A percentile compares a stretch with the other conserved stretches of the same genome.
Evolutionary conservation across 1,284 basidiomycete species (phyloP).

Genomic region (Waitea zeae): DNA sequence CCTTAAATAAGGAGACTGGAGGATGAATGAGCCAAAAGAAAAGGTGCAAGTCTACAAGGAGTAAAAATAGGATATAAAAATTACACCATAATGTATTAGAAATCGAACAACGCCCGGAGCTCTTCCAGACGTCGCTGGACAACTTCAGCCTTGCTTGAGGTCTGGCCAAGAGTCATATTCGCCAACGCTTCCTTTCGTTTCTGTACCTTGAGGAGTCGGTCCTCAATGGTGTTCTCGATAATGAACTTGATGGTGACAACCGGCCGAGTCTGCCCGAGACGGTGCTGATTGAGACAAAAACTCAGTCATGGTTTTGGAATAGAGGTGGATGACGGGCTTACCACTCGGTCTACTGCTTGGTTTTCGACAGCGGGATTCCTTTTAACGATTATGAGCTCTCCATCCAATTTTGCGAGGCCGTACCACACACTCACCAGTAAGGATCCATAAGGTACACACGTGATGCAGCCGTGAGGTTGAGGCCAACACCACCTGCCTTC

Average conservation of each 20-base stretch:
- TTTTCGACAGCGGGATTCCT: slow-evolving; percentile 97
- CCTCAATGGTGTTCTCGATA: slow-evolving; percentile 89
- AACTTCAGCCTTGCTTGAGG: slow-evolving; percentile 70
- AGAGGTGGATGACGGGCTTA: slow-evolving; percentile 24
- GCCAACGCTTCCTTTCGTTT: slow-evolving; percentile 87
- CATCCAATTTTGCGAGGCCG: slow-evolving; percentile 1
- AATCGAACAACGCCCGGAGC: slow-evolving; percentile 48
- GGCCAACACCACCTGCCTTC: slow-evolving; percentile 91
- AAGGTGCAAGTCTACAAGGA: too few relatives aligned
- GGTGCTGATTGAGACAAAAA: slow-evolving; percentile 70
- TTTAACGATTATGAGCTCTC: too few relatives aligned
- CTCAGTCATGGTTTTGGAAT: too few relatives aligned
- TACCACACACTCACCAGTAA: slow-evolving; percentile 52
- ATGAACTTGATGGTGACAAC: slow-evolving; percentile 88
- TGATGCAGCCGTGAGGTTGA: slow-evolving; percentile 86
- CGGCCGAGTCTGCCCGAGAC: slow-evolving; percentile 80
- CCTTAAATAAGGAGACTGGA: too few relatives aligned
- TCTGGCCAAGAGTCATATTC: slow-evolving; percentile 74
- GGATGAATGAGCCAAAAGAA: too few relatives aligned
- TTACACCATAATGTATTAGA: slow-evolving; percentile 9
- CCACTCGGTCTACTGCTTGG: slow-evolving; percentile 88
- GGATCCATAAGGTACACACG: slow-evolving; percentile 92
- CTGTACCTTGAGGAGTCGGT: slow-evolving; percentile 78
- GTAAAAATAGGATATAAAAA: too few relatives aligned
- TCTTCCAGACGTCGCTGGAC: slow-evolving; percentile 74